Evolutionary conservation across 768 basidiomycete species (phyloP).

Genomic region (Leucosporidium creatinivorum): DNA sequence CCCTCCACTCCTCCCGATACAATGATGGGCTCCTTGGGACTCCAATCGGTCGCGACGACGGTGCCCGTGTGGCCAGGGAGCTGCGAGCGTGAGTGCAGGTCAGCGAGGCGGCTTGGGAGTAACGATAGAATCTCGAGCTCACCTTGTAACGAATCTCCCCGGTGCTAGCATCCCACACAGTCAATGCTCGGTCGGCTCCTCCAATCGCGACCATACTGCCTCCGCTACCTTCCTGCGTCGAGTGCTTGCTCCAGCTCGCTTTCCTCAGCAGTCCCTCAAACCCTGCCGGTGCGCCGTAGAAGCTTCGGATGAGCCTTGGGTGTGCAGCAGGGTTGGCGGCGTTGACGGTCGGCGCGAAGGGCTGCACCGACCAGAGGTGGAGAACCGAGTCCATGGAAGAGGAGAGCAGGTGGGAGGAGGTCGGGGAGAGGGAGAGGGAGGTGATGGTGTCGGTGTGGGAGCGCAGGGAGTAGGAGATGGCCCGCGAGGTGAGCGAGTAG

Average conservation of each 20-base stretch:
- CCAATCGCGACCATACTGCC: slow-evolving; percentile 44
- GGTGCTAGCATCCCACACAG: slow-evolving; percentile 42
- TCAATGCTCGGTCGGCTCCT: slow-evolving; percentile 45
- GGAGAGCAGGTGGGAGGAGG: slow-evolving; percentile 76
- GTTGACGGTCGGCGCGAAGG: slow-evolving; percentile 78
- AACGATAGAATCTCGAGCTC: slow-evolving; percentile 9
- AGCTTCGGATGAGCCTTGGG: slow-evolving; percentile 32
- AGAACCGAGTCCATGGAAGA: slow-evolving; percentile 84
- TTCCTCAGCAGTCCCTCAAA: slow-evolving; percentile 82
- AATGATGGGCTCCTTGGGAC: slow-evolving; percentile 84
- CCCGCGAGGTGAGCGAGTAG: slow-evolving; percentile 40
- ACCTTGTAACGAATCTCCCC: slow-evolving; percentile 38
- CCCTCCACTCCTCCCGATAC: slow-evolving; percentile 28
- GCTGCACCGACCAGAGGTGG: slow-evolving; percentile 84
- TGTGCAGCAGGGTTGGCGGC: slow-evolving; percentile 60
- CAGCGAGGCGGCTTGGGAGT: not conserved
- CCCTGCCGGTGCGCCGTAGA: slow-evolving; percentile 75
- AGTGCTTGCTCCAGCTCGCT: slow-evolving; percentile 58
- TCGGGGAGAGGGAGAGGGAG: slow-evolving; percentile 84
- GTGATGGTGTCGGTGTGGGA: slow-evolving; percentile 92
- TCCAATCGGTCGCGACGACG: slow-evolving; percentile 90
- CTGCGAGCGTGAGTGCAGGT: slow-evolving; percentile 42
- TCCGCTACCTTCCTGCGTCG: slow-evolving; percentile 13
- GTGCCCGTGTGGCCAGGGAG: slow-evolving; percentile 95
- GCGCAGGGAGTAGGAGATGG: slow-evolving; percentile 66